Base-by-base conservation (phyloP, 495 filamentous ascomycete genomes). In the Xylaria flabelliformis region DNA sequence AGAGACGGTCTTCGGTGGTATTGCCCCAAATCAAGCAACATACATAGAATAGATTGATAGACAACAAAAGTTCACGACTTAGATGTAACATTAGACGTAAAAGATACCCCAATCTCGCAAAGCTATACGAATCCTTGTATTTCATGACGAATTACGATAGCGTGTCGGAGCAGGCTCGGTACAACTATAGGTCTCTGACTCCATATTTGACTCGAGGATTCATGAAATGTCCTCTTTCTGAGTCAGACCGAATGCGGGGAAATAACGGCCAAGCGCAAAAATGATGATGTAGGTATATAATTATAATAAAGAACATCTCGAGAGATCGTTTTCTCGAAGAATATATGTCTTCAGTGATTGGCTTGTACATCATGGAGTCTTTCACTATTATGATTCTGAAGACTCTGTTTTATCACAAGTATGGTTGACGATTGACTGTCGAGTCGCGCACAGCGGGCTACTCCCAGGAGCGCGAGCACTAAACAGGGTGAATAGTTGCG, bases 181-280 rank as follows among this genome's bases (percentile, higher is more conserved):
- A 53, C 1, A 3, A 8, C 0, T 53, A 4, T 26, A 26, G 2
- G 15, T 59, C 19, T 59, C 55, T 15, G 34, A 36, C 36, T 34
- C 19, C 29, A 29, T 19, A 53, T 59, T 59, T 3, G 6, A 19
- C 29, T 36, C 10, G 21, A 5, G 17, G 5, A 59, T 36, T 34
- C 3, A 32, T 7, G 13, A 29, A 19, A 29, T 34, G 12, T 2
- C 12, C 29, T 58, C 9, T 10, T 29, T 29, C 15, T 59, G 55
- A 59, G 55, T 59, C 29, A 59, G 55, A 17, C 29, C 21, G 55
- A 59, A 36, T 59, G 55, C 55, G 50, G 55, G 29, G 55, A 29
- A 32, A 56, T 32, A n/a, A 36, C 34, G 55, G 26, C 53, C 12
- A 24, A 13, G 3, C 29, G 17, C 29, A 59, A 1, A 59, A 26